phyloP scores from a whole-genome alignment of 2,329 filamentous ascomycete species.

The Fusarium incarnatum region DNA sequence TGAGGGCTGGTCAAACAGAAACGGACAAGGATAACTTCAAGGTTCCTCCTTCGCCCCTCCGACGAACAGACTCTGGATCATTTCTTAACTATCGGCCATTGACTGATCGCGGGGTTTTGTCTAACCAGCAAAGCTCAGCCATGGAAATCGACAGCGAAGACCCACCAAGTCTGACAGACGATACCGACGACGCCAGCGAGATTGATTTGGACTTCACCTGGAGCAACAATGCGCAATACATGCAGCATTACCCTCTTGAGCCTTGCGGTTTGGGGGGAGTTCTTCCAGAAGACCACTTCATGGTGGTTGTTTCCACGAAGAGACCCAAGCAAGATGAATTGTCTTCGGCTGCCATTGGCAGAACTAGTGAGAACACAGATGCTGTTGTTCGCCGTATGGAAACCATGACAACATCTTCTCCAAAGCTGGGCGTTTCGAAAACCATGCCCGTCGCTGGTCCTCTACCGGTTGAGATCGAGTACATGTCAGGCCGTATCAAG shows the following conservation, averaged over 20 bases:
- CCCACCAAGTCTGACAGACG: conserved; percentile 51
- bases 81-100: conserved; percentile 62
- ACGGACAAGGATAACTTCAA: conserved; percentile 32
- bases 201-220: conserved; percentile 60
- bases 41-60: conserved; percentile 44
- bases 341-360: neutral
- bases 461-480: conserved; percentile 57
- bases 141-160: conserved; percentile 48
- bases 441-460: neutral
- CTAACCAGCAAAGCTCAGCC: conserved; percentile 30
- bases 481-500: conserved; percentile 57
- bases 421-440: conserved; percentile 30
- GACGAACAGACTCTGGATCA: conserved; percentile 64
- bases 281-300: conserved; percentile 73
- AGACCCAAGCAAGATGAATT: conserved; percentile 52
- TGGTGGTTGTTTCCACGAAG: conserved; percentile 65
- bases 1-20: conserved; percentile 58
- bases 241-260: conserved; percentile 58
- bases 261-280: conserved; percentile 70
- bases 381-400: conserved; percentile 57
- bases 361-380: conserved; percentile 52
- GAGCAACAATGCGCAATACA: conserved; percentile 58
- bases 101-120: conserved; percentile 52
- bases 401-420: conserved; percentile 56
- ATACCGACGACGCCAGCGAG: conserved; percentile 53